These are phyloP conservation scores for Meripilus lineatus DNA, from an alignment of 1,284 basidiomycete genomes.

Conservation along the genomic window DNA sequence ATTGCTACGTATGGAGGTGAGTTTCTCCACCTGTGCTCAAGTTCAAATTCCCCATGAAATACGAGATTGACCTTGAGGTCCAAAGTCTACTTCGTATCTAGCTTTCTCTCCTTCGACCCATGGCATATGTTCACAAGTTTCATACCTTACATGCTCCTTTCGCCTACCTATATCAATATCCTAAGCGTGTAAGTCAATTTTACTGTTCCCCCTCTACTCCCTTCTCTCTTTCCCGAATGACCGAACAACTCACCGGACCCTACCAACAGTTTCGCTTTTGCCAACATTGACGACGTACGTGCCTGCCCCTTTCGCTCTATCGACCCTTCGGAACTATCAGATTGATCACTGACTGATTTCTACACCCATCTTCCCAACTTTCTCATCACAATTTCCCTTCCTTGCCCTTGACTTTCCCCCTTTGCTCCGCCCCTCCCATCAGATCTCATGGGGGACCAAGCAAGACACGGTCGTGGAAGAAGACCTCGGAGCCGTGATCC, in stretches of 20 bases:
- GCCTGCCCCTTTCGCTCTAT: too few species aligned
- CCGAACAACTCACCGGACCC: neutral
- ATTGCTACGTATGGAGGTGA: conserved; percentile 80
- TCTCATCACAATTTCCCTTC: neutral
- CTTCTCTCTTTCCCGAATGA: conserved; percentile 9
- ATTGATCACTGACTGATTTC: too few species aligned
- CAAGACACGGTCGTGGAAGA: conserved; percentile 65
- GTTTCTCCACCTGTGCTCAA: conserved; percentile 18
- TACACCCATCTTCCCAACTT: neutral
- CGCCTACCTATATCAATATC: conserved; percentile 86
- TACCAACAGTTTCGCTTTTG: conserved; percentile 65
- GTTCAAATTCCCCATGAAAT: neutral
- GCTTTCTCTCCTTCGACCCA: conserved; percentile 88
- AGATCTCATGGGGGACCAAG: conserved; percentile 92
- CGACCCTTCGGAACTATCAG: too few species aligned
- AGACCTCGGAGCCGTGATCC: conserved; percentile 79
- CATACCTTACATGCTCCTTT: conserved; percentile 82
- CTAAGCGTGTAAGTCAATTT: conserved; percentile 77
- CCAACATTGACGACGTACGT: conserved; percentile 76
- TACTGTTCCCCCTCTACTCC: neutral
- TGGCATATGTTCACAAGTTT: conserved; percentile 94
- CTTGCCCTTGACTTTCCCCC: neutral
- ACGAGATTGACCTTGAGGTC: neutral
- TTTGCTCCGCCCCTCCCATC: neutral
- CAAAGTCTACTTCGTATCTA: conserved; percentile 69